These are phyloP conservation scores for Paracoccidioides lutzii DNA, from an alignment of 2,329 filamentous ascomycete species.

Conservation along the genomic window DNA sequence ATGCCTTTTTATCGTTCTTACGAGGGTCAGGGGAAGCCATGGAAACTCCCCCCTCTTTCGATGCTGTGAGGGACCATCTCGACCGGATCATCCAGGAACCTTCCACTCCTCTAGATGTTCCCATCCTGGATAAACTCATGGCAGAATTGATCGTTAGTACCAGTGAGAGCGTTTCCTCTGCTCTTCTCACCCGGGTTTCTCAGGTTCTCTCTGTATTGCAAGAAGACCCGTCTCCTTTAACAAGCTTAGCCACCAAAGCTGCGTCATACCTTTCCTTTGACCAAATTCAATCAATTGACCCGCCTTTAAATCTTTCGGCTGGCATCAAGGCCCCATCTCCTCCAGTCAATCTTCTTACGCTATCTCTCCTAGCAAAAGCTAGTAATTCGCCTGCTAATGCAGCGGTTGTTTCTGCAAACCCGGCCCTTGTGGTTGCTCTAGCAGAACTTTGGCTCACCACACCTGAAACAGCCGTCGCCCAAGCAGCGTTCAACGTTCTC, in stretches of 20 bases:
- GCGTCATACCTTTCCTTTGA: slow-evolving; percentile 38
- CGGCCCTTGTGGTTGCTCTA: slow-evolving; percentile 41
- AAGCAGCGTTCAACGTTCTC: slow-evolving; percentile 41
- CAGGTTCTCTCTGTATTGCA: slow-evolving; percentile 40
- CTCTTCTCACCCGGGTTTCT: slow-evolving; percentile 36
- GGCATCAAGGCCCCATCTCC: slow-evolving; percentile 39
- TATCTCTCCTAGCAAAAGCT: slow-evolving; percentile 46
- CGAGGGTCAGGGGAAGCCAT: slow-evolving; percentile 11
- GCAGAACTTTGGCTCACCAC: slow-evolving; percentile 48
- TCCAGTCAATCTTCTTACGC: slow-evolving; percentile 44
- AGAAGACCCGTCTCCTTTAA: slow-evolving; percentile 45
- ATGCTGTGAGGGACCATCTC: slow-evolving; percentile 31
- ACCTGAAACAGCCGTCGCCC: slow-evolving; percentile 42
- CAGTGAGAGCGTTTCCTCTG: slow-evolving; percentile 24
- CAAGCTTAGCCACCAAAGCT: slow-evolving; percentile 40
- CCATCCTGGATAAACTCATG: slow-evolving; percentile 40
- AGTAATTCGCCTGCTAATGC: slow-evolving; percentile 39
- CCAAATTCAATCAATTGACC: slow-evolving; percentile 36
- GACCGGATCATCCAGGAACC: slow-evolving; percentile 33
- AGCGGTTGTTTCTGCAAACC: slow-evolving; percentile 44
- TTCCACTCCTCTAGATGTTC: slow-evolving; percentile 33
- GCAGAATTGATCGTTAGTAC: slow-evolving; percentile 29
- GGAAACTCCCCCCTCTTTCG: slow-evolving; percentile 24
- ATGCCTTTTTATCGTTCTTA: neutral
- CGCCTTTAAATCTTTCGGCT: slow-evolving; percentile 41